Conservation (phyloP, 140 eudicot genomes). For the Anethum foeniculum region DNA sequence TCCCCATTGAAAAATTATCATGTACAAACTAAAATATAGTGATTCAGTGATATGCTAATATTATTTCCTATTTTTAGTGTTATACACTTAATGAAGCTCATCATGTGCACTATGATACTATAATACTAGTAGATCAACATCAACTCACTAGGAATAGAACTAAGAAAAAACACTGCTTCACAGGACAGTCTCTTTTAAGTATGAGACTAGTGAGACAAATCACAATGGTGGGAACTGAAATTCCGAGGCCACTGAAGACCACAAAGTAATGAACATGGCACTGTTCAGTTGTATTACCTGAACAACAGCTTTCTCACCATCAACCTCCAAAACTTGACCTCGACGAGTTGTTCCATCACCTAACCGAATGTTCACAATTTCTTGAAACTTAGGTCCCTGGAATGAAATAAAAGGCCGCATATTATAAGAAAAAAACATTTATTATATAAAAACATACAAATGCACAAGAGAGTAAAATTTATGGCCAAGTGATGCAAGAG, state of each 20-base stretch:
- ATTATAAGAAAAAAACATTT: neutral
- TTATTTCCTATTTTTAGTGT: neutral
- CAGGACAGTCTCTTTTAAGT: too few relatives aligned
- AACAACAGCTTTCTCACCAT: conserved; percentile 97
- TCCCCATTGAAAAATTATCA: neutral
- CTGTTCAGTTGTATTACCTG: conserved; percentile 41
- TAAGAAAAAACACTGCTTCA: neutral
- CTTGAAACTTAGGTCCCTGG: conserved; percentile 97
- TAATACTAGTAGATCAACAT: neutral
- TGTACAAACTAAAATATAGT: neutral
- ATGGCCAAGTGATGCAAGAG: neutral
- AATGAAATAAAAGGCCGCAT: neutral
- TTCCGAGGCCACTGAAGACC: neutral
- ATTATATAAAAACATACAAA: neutral
- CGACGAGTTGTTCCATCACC: conserved; percentile 98
- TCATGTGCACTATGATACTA: neutral
- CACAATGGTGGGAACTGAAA: neutral
- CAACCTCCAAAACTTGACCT: conserved; percentile 98
- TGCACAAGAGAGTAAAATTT: neutral
- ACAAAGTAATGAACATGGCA: neutral
- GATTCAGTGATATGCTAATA: neutral
- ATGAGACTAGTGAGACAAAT: neutral
- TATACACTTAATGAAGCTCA: neutral
- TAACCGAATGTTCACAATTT: conserved; percentile 88
- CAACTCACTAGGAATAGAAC: neutral